Conservation (phyloP, 2,329 filamentous ascomycete species). For the Fusarium pilosicola region DNA sequence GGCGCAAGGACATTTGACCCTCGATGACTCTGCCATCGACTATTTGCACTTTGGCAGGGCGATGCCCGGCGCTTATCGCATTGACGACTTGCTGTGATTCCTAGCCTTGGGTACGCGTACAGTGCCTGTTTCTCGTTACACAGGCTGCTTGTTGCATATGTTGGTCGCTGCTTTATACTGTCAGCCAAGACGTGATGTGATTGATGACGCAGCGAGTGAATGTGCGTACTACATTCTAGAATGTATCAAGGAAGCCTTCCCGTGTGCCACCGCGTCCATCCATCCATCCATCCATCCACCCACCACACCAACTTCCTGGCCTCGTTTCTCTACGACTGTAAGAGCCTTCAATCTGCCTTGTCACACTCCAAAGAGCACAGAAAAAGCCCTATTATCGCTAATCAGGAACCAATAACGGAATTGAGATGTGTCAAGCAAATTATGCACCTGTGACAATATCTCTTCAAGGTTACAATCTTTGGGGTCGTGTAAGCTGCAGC, state of each 20-base stretch:
- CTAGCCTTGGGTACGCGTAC: background rate
- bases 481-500: background rate
- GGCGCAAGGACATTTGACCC: background rate
- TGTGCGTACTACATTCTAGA: slow-evolving; percentile 21
- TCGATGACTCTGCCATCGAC: background rate
- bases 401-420: background rate
- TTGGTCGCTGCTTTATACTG: background rate
- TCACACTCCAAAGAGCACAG: background rate
- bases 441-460: background rate
- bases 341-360: background rate
- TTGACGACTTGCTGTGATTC: background rate
- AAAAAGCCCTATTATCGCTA: slow-evolving; percentile 2
- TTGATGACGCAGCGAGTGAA: background rate
- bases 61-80: slow-evolving; percentile 3
- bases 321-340: background rate
- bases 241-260: background rate
- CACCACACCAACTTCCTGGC: background rate
- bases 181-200: background rate
- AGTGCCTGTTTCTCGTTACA: background rate
- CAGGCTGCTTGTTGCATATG: background rate
- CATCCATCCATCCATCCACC: background rate
- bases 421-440: background rate
- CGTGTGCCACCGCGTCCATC: background rate
- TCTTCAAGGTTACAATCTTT: background rate
- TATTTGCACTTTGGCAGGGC: slow-evolving; percentile 8